Evolutionary conservation across 306 rosid genomes (phyloP).

Genomic region (Alnus glutinosa): DNA sequence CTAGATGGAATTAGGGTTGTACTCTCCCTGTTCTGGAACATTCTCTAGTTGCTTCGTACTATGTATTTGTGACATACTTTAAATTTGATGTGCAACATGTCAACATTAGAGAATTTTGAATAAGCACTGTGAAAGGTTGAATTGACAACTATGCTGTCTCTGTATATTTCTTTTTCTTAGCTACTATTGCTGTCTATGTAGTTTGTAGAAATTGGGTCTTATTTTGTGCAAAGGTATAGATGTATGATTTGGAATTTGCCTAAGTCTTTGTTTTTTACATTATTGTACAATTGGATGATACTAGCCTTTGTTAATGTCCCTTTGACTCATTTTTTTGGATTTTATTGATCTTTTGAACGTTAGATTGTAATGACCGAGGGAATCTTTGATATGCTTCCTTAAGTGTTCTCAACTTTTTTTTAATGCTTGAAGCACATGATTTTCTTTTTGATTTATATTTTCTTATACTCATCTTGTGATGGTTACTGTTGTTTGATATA

Average conservation of each 20-base stretch:
- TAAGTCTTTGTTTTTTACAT: background rate
- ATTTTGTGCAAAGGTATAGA: background rate
- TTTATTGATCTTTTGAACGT: too few species aligned
- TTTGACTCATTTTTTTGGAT: too few species aligned
- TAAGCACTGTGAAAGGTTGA: background rate
- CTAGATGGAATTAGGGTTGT: background rate
- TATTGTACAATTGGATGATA: background rate
- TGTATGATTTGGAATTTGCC: background rate
- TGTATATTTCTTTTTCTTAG: too few species aligned
- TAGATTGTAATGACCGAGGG: too few species aligned
- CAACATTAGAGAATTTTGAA: background rate
- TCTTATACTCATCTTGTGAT: background rate
- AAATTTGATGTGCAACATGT: background rate
- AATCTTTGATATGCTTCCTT: too few species aligned
- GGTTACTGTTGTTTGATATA: background rate
- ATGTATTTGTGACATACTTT: background rate
- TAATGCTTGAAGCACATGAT: constrained; percentile 4
- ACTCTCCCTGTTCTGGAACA: background rate
- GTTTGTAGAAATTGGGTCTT: background rate
- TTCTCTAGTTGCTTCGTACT: background rate
- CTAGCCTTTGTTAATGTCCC: too few species aligned
- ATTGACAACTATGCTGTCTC: background rate
- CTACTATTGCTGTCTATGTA: background rate
- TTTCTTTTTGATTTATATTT: background rate
- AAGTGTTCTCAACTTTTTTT: background rate